Base-by-base conservation (phyloP, 805 yeast species). In the Lipomyces sp. region DNA sequence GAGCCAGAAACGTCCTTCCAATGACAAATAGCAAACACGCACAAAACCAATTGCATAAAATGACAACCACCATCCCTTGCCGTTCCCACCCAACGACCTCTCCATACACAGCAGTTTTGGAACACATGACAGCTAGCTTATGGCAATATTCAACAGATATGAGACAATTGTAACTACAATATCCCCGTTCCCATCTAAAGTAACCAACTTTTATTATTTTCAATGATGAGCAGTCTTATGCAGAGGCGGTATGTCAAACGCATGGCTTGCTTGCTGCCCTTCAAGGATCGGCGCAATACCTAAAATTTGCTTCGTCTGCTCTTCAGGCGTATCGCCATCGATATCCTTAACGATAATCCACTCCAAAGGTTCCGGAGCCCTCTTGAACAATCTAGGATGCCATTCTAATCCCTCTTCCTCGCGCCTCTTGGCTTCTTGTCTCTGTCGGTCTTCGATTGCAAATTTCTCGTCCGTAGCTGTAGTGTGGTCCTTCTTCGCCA, bases 381-480 rank as follows among this genome's bases (percentile, higher is more conserved):
- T 82, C 74, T 83, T 85, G 79, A 94, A 94, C 55, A 92, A 78
- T 74, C 87, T 87, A 30, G 98, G 97, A 71, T 85, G 86, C 77
- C 90, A 92, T 71, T 87, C 92, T 1, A 84, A 87, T 13, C 94
- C 96, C 59, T 88, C 89, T 71, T 89, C 97, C 24, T 80, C 78
- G 72, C 98, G 84, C 73, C 86, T 83, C 76, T 87, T 89, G 15
- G 97, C 92, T 53, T 81, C 78, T 24, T 79, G 79, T 76, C 99
- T 85, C 79, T 95, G 99, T n/a, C 82, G 83, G 67, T 91, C 90
- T 79, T 95, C 99, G 63, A 95, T 91, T 72, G 86, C 85, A 75
- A 82, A 89, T 78, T 95, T 95, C 75, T 92, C 97, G 37, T 87
- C 89, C 0, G 99, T 95, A 0, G 98, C 98, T 2, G 81, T 80